Percentiles rank a stretch among this genome's conserved stretches.
Evolutionary conservation across 169 alveolate genomes (phyloP).

Genomic region (Miamiensis avidus): DNA sequence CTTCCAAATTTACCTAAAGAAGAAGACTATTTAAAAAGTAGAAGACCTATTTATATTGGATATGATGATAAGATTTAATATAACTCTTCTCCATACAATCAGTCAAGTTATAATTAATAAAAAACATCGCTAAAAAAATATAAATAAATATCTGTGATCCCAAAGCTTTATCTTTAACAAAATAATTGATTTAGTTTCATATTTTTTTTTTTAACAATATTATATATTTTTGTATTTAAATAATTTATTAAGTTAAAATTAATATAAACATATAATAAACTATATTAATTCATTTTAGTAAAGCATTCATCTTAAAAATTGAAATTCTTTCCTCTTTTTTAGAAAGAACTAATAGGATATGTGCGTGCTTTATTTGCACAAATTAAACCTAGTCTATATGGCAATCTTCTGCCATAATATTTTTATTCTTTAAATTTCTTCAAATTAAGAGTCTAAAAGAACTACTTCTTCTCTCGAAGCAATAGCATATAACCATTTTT

Average conservation of each 20-base stretch:
- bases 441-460: not conserved
- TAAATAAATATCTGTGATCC: not conserved
- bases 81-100: too few species aligned
- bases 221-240: not conserved
- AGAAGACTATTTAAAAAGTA: too few species aligned
- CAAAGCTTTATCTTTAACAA: too few species aligned
- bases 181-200: too few species aligned
- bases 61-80: not conserved
- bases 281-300: not conserved
- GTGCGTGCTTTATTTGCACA: not conserved
- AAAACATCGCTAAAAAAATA: not conserved
- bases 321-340: not conserved
- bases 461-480: not conserved
- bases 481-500: not conserved
- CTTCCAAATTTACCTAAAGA: not conserved
- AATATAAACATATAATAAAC: too few species aligned
- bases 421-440: not conserved
- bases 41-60: not conserved
- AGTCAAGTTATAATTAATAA: too few species aligned
- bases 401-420: not conserved
- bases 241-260: too few species aligned
- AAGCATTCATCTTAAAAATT: not conserved
- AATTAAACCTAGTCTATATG: not conserved
- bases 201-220: too few species aligned
- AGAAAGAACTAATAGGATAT: not conserved